These are phyloP conservation scores for Aureobasidium subglaciale DNA, from an alignment of 2,329 filamentous ascomycete genomes.

Conservation along the genomic window DNA sequence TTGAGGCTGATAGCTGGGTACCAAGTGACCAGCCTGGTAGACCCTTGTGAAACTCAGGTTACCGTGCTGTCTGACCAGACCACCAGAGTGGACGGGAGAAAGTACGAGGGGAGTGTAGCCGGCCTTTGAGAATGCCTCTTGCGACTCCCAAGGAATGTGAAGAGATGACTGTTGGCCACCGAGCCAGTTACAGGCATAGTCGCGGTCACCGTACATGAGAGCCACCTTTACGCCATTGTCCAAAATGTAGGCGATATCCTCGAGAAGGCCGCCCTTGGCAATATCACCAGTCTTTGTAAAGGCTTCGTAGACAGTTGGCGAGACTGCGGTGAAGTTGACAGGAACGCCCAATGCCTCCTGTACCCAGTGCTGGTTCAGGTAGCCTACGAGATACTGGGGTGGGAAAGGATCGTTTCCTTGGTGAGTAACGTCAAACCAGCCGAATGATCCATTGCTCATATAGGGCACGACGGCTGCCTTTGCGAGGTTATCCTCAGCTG, in stretches of 20 bases:
- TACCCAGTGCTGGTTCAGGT: conserved; percentile 50
- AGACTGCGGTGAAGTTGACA: conserved; percentile 23
- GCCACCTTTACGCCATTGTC: conserved; percentile 49
- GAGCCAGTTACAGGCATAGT: conserved; percentile 52
- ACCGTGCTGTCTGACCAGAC: conserved; percentile 29
- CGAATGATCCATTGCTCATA: conserved; percentile 36
- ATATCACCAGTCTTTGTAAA: conserved; percentile 38
- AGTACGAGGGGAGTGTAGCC: conserved; percentile 38
- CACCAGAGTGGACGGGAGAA: conserved; percentile 24
- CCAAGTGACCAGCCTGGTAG: conserved; percentile 46
- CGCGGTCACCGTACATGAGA: conserved; percentile 61
- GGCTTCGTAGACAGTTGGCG: conserved; percentile 35
- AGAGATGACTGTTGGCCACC: conserved; percentile 49
- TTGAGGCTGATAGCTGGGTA: conserved; percentile 32
- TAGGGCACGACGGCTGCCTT: conserved; percentile 43
- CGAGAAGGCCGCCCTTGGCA: conserved; percentile 32
- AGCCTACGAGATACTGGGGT: conserved; percentile 47
- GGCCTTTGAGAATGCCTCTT: conserved; percentile 40
- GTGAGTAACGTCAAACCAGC: conserved; percentile 51
- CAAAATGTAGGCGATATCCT: conserved; percentile 36
- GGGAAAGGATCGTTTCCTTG: conserved; percentile 31
- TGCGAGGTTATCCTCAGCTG: conserved; percentile 33
- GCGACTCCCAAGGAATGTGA: conserved; percentile 39
- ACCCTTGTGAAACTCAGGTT: conserved; percentile 39
- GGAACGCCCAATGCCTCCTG: conserved; percentile 53